Base-by-base conservation (phyloP, 1,284 basidiomycete species). In the Retiboletus flavoniger region DNA sequence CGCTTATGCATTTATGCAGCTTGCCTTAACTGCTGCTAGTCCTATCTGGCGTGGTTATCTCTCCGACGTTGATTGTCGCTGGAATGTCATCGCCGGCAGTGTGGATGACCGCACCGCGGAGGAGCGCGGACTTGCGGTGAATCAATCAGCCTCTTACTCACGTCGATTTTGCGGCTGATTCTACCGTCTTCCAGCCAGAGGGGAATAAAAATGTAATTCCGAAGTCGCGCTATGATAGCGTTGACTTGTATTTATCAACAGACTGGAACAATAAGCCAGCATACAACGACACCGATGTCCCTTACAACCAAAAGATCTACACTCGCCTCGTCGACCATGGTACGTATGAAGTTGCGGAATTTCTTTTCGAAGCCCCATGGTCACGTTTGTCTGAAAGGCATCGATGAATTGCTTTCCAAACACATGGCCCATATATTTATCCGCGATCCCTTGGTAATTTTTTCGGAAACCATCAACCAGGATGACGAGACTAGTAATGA, bases 381-480 rank as follows among this genome's bases (percentile, higher is more conserved):
- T 57, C 44, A 51, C 34, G 42, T 44, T 49, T 13, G 8, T 50
- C 16, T 43, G 7, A 7, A 56, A 95, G 95, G 95, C 28, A 81
- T 99, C 43, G 96, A 98, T 69, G 83, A 87, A 53, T 73, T 91
- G 34, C 80, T 99, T 17, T 87, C 97, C 5, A 93, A 89, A 62
- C 97, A 99, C 70, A 80, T 99, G 48, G 87, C 94, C 5, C 96
- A 99, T 72, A 76, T 99, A 43, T 99, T 98, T 75, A 98, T 99
- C 69, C 93, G 97, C 9, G 97, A 99, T 69, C 97, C 97, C 32
- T 78, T 99, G 43, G 96, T 98, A 34, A 81, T 98, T 52, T 99
- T 98, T 69, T 91, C 89, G 39, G 97, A 99, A 74, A 93, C 89
- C 11, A 85, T 99, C 54, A 81, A 97, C 63, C 94, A 96, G 72